A percentile compares a stretch with the other conserved stretches of the same genome.
phyloP scores from a whole-genome alignment of 305 asterid species.

The Lippia alba region DNA sequence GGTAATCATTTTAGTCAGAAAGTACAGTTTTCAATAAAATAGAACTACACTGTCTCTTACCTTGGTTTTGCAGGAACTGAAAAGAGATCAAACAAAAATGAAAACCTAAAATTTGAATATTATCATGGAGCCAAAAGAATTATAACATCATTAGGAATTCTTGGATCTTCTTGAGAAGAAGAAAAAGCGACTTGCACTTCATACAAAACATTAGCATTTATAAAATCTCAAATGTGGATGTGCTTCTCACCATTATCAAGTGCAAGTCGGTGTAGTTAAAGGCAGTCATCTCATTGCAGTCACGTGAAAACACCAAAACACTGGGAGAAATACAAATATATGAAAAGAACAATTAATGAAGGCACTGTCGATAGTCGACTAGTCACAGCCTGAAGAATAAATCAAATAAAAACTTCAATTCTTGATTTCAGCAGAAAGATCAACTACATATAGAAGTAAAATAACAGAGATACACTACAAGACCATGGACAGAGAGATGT shows the following conservation, averaged over 20 bases:
- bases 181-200: conserved; percentile 16
- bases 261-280: conserved; percentile 17
- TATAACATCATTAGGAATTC: conserved; percentile 1
- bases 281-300: conserved; percentile 5
- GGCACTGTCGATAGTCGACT: not conserved
- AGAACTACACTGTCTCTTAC: no score
- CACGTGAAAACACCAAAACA: not conserved
- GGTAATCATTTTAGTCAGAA: no score
- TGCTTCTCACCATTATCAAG: conserved; percentile 19
- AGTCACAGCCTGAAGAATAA: no score
- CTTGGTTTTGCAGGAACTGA: conserved; percentile 90
- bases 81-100: conserved; percentile 35
- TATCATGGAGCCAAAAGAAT: conserved; percentile 13
- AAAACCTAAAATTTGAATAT: conserved; percentile 29
- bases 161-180: conserved; percentile 18
- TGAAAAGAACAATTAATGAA: not conserved
- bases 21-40: no score
- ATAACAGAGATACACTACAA: conserved; percentile 4
- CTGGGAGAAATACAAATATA: not conserved
- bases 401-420: no score
- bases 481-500: conserved; percentile 19
- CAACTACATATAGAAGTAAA: conserved; percentile 15
- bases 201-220: conserved; percentile 3
- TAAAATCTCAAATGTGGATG: no score
- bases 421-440: not conserved